These are phyloP conservation scores for Xylariomycetidae sp. DNA, from an alignment of 2,329 filamentous ascomycete species.

Conservation along the genomic window DNA sequence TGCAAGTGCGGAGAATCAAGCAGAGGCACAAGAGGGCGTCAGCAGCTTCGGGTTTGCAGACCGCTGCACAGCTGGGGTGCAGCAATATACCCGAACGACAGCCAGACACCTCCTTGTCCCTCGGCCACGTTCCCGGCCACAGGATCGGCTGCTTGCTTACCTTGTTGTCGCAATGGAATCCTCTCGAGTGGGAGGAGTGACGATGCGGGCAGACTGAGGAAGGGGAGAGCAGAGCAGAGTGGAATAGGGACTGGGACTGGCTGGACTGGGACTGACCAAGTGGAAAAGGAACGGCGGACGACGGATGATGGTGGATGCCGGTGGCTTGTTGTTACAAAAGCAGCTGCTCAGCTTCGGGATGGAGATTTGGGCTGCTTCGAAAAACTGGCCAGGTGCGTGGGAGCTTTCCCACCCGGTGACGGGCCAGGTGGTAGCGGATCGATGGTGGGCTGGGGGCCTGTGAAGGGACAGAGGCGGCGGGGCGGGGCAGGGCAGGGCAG, in stretches of 20 bases:
- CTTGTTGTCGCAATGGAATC: background rate
- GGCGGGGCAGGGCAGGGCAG: no score
- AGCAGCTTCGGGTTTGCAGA: no score
- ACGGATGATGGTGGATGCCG: conserved; percentile 8
- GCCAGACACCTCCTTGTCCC: background rate
- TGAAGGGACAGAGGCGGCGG: no score
- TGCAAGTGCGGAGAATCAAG: no score
- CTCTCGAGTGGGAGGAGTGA: conserved; percentile 18
- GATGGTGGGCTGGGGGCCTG: no score
- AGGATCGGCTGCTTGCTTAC: background rate
- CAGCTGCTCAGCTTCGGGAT: background rate
- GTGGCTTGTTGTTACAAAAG: conserved; percentile 9
- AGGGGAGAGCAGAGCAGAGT: conserved; percentile 3
- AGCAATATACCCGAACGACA: no score
- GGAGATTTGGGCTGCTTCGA: background rate
- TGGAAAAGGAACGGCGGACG: conserved; percentile 8
- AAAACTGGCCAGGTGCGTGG: background rate
- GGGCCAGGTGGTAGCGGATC: no score
- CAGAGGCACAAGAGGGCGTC: no score
- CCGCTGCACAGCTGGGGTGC: no score
- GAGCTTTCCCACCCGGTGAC: no score
- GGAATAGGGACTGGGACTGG: conserved; percentile 4
- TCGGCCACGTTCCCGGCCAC: conserved; percentile 11
- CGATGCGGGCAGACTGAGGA: conserved; percentile 12
- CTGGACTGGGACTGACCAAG: conserved; percentile 10